phyloP scores from a whole-genome alignment of 192 early-diverging fungal species.

The Coemansia sp. region DNA sequence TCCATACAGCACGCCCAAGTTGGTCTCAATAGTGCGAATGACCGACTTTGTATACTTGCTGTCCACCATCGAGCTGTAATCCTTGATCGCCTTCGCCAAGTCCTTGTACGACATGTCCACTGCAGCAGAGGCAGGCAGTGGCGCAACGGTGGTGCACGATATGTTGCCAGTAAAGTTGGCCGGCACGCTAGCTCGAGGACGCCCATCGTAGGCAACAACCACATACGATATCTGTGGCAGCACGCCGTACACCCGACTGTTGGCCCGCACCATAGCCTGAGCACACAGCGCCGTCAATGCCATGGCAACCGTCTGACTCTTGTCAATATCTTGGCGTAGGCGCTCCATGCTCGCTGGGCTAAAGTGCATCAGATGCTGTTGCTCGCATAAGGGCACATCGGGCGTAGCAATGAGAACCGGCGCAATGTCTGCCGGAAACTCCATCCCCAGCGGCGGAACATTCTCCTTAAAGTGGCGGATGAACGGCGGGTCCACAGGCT shows the following conservation, averaged over 20 bases:
- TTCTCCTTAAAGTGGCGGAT: constrained; percentile 31
- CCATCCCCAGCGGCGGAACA: not conserved
- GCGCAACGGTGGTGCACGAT: constrained; percentile 27
- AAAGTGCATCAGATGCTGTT: constrained; percentile 48
- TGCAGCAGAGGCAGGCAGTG: constrained; percentile 6
- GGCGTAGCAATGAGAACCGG: constrained; percentile 36
- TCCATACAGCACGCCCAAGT: constrained; percentile 36
- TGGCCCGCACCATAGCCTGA: constrained; percentile 24
- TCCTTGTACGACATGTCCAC: constrained; percentile 16
- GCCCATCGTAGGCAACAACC: constrained; percentile 39
- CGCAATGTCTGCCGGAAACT: constrained; percentile 17
- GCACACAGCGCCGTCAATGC: constrained; percentile 23
- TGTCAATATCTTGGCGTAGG: constrained; percentile 37
- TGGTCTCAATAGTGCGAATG: constrained; percentile 29
- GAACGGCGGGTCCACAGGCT: constrained; percentile 23
- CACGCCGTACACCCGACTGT: constrained; percentile 11
- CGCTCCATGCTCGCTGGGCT: constrained; percentile 20
- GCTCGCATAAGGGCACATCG: constrained; percentile 13
- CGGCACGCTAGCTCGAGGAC: constrained; percentile 26
- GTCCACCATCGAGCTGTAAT: constrained; percentile 15
- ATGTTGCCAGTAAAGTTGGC: constrained; percentile 30
- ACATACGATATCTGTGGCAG: constrained; percentile 25
- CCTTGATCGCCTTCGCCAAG: constrained; percentile 26
- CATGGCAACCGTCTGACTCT: constrained; percentile 16
- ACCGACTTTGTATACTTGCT: constrained; percentile 32